Conservation (phyloP, 1,284 basidiomycete genomes). For the Prillingera fragicola region DNA sequence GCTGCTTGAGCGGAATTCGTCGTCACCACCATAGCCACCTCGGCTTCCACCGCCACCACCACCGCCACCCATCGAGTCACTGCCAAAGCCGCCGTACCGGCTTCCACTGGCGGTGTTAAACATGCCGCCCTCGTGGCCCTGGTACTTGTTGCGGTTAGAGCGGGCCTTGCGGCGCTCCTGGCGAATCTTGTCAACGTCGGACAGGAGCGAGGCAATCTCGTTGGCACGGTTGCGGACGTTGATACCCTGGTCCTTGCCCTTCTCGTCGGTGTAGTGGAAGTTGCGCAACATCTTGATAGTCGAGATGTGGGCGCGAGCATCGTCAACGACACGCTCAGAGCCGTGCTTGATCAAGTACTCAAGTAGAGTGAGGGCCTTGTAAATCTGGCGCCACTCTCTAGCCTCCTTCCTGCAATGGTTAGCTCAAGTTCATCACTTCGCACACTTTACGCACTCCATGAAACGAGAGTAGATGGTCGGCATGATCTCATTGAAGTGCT, state of each 20-base stretch:
- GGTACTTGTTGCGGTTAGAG: conserved; percentile 85
- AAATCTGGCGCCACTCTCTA: conserved; percentile 96
- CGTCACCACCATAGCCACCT: conserved; percentile 13
- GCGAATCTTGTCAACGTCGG: conserved; percentile 87
- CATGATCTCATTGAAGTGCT: conserved; percentile 99
- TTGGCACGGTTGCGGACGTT: conserved; percentile 67
- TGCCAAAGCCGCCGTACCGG: conserved; percentile 78
- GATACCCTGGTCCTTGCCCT: conserved; percentile 97
- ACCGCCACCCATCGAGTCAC: conserved; percentile 55
- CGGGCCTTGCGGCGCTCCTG: conserved; percentile 88
- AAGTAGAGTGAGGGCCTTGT: conserved; percentile 94
- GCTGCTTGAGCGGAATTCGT: conserved; percentile 19
- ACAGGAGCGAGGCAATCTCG: conserved; percentile 81
- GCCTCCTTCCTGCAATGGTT: conserved; percentile 68
- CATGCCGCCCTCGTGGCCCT: conserved; percentile 54
- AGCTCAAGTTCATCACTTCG: conserved; percentile 93
- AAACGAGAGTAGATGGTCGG: conserved; percentile 90
- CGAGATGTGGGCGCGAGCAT: conserved; percentile 87
- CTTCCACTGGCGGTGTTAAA: conserved; percentile 47
- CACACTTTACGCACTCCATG: conserved; percentile 86
- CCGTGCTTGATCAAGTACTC: conserved; percentile 97
- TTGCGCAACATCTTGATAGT: conserved; percentile 97
- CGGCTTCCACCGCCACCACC: conserved; percentile 45
- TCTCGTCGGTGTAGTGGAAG: conserved; percentile 98
- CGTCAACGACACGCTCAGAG: conserved; percentile 96